Base-by-base conservation (phyloP, 106 monocot genomes). In the Platanthera guangdongensis region DNA sequence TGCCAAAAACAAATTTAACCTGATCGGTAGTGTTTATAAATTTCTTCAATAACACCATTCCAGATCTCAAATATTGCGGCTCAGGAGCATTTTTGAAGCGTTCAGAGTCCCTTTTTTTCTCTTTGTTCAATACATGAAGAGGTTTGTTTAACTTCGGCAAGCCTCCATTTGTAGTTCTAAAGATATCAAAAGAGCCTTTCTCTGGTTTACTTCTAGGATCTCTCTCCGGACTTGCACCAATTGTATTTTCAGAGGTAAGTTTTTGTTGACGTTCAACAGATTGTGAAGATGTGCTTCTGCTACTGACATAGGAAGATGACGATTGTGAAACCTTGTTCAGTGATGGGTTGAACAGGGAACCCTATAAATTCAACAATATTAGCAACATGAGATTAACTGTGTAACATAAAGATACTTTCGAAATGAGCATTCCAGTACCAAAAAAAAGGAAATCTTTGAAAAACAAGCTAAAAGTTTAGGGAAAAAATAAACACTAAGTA, bases 31-130 rank as follows among this genome's bases (percentile, higher is more conserved):
- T 75, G 25, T 57, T 12, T n/a, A 87, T 47, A 72, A 75, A 83
- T 5, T 72, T 77, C 59, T 90, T 87, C 30, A 90, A 63, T 13
- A 90, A 76, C 45, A 90, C 62, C 90, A 90, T 90, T 54, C 90
- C 90, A 77, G 81, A 55, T 63, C 76, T 75, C 80, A 87, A 50
- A 63, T 78, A 57, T 62, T 73, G 50, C 19, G 39, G 14, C 68
- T 74, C 75, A 76, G 78, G 52, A 60, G 0, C 63, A 18, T 21
- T 7, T 28, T 82, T 74, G 1, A 48, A 30, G 18, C 8, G 47
- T 22, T 74, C 69, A 25, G 8, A 52, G 22, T 82, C 75, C 63
- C n/a, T 77, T 74, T 79, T 78, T 76, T 71, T 90, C 55, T 79
- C 90, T 57, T 83, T 78, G 62, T 83, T 90, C 15, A 65, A 15